phyloP scores from a whole-genome alignment of 2,329 filamentous ascomycete genomes.

The Periglandula ipomoeae region DNA sequence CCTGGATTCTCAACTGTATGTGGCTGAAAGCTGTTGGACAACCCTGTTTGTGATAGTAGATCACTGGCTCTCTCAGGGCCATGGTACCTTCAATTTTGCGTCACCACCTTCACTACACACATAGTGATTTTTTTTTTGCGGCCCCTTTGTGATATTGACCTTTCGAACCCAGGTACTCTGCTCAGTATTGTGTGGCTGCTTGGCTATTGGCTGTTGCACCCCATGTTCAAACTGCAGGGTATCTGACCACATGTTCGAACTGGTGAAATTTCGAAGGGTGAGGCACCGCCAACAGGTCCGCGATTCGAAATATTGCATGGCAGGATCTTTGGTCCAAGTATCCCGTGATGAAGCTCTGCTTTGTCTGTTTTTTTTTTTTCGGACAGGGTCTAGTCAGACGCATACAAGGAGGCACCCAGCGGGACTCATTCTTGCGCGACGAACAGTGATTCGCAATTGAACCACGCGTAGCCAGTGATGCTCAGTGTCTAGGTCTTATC shows the following conservation, averaged over 20 bases:
- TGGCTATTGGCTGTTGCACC: neutral
- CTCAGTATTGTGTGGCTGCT: conserved; percentile 6
- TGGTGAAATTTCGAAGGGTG: no score
- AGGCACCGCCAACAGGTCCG: no score
- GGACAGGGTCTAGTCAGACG: no score
- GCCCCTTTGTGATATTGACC: no score
- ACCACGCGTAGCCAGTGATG: no score
- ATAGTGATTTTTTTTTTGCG: neutral
- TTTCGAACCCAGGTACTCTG: no score
- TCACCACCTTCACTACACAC: neutral
- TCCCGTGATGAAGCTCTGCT: neutral
- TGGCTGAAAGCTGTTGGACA: conserved; percentile 2
- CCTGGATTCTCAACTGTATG: conserved; percentile 2
- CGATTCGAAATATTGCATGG: neutral
- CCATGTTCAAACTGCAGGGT: conserved; percentile 7
- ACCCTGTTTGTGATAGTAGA: neutral
- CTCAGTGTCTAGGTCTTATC: no score
- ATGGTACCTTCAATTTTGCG: neutral
- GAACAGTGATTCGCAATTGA: no score
- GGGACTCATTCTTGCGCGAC: no score
- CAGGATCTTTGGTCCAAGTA: neutral
- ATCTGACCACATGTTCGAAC: conserved; percentile 3
- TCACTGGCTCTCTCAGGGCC: neutral
- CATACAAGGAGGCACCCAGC: no score
- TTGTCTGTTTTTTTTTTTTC: no score